Evolutionary conservation across 306 rosid species (phyloP), one percentile per base, ranked within the genome.

Genomic region (Vachellia pachyceras): DNA sequence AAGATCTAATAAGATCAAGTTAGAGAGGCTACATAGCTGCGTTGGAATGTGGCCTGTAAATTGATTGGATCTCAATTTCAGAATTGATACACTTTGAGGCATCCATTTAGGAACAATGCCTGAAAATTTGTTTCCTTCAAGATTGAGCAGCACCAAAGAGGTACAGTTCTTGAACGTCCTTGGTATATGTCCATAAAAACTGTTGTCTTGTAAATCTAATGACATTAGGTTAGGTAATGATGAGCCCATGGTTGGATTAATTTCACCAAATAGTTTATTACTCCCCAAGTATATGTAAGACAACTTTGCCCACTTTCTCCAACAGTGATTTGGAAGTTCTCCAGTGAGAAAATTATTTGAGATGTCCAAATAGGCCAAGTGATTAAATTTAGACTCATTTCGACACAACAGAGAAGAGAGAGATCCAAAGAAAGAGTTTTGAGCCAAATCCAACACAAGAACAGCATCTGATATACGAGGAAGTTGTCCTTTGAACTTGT

Each of bases 321-420:
- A 23, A 58, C 65, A 58, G 33, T 29, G 33, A 3, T 22, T 7
- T 10, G 65, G 65, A 3, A 58, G 65, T 58, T 20, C 63, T 8
- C 10, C 5, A 10, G 5, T n/a, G 0, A 55, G 63, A 55, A 7
- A 20, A 20, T 55, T 55, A 22, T 55, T 55, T 20, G 63, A 55
- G 9, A 20, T 0, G 63, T 55, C 63, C 33, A 55, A n/a, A 20
- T n/a, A 55, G 5, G 0, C 0, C 5, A 55, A 20, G 2, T 0
- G 0, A 1, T 20, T 0, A 0, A 2, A 1, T 10, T 55, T 9
- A 7, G 13, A 7, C 1, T 22, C 33, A 9, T 3, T 20, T 10
- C 7, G 33, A 20, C 63, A 55, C 5, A 55, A 8, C 1, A 55
- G 12, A 20, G 63, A 55, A 9, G 63, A 55, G 1, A 55, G 10